A percentile compares a stretch with the other conserved stretches of the same genome.
Conservation (phyloP, 2,329 filamentous ascomycete genomes). For the Monosporascus sp. region DNA sequence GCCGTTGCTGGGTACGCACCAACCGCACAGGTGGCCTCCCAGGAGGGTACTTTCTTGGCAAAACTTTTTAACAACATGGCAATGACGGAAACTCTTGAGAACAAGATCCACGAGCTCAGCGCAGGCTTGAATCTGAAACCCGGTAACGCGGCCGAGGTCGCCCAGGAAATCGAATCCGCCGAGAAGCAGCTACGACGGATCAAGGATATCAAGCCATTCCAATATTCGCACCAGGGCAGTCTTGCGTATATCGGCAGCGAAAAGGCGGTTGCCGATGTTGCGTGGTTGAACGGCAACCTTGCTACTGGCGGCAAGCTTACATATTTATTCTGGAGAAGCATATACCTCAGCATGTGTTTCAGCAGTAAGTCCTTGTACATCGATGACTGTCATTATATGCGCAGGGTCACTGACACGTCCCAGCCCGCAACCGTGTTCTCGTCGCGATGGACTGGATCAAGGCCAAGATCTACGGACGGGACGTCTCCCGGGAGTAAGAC, state of each 20-base stretch:
- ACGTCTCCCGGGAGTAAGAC: conserved; percentile 75
- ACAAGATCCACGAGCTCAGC: conserved; percentile 65
- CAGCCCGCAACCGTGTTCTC: conserved; percentile 88
- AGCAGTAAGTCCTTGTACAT: conserved; percentile 67
- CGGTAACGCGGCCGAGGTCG: conserved; percentile 61
- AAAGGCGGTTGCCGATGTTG: conserved; percentile 94
- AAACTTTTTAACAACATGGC: conserved; percentile 99
- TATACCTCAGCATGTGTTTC: conserved; percentile 99
- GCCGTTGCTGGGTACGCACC: conserved; percentile 96
- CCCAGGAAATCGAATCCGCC: conserved; percentile 72
- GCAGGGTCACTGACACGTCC: conserved; percentile 11
- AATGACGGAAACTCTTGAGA: conserved; percentile 80
- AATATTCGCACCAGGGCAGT: conserved; percentile 96
- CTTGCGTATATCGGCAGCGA: conserved; percentile 98
- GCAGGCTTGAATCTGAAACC: conserved; percentile 54
- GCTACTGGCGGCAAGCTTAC: conserved; percentile 90
- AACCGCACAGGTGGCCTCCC: conserved; percentile 91
- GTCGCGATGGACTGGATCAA: conserved; percentile 95
- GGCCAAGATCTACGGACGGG: conserved; percentile 92
- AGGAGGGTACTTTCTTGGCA: conserved; percentile 93
- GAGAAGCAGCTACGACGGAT: conserved; percentile 83
- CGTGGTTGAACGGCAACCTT: conserved; percentile 95
- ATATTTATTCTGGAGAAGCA: conserved; percentile 97
- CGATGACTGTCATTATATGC: background rate
- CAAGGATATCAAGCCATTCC: conserved; percentile 95